phyloP scores from a whole-genome alignment of 2,329 filamentous ascomycete genomes.

The Aulographum hederae region DNA sequence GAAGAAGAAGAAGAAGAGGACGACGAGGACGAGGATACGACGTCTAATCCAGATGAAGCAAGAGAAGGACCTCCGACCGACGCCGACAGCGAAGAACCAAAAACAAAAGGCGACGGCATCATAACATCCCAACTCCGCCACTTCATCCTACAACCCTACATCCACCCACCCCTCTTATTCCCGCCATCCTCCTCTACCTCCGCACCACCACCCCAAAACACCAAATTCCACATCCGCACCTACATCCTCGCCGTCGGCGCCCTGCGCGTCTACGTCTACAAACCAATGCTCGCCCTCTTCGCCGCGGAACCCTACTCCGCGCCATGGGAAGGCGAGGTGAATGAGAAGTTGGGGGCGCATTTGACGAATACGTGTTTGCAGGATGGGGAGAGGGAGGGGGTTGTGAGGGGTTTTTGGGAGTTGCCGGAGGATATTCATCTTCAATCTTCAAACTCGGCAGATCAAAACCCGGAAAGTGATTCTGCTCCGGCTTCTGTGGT shows the following conservation, averaged over 20 bases:
- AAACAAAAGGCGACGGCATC: slow-evolving; percentile 32
- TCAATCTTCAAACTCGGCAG: slow-evolving; percentile 3
- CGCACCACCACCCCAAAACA: too few relatives aligned
- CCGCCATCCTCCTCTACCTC: slow-evolving; percentile 24
- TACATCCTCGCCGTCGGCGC: slow-evolving; percentile 73
- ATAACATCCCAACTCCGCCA: slow-evolving; percentile 83
- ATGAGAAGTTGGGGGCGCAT: slow-evolving; percentile 50
- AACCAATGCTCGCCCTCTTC: slow-evolving; percentile 83
- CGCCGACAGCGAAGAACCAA: not conserved
- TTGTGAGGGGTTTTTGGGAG: slow-evolving; percentile 59
- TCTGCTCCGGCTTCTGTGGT: not conserved
- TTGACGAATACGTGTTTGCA: slow-evolving; percentile 95
- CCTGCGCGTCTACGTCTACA: slow-evolving; percentile 71
- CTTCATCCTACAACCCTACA: slow-evolving; percentile 91
- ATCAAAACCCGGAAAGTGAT: slow-evolving; percentile 7
- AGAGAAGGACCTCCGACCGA: slow-evolving; percentile 16
- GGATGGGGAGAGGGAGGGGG: slow-evolving; percentile 37
- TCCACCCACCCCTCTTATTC: slow-evolving; percentile 66
- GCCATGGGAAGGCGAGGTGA: slow-evolving; percentile 36
- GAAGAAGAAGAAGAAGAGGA: slow-evolving; percentile 45
- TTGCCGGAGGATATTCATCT: slow-evolving; percentile 28
- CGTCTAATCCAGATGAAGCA: too few relatives aligned
- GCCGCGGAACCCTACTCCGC: slow-evolving; percentile 54
- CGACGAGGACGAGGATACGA: slow-evolving; percentile 39
- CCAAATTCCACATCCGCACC: slow-evolving; percentile 89